Conservation (phyloP, 2,329 filamentous ascomycete genomes). For the Aureobasidium musti region DNA sequence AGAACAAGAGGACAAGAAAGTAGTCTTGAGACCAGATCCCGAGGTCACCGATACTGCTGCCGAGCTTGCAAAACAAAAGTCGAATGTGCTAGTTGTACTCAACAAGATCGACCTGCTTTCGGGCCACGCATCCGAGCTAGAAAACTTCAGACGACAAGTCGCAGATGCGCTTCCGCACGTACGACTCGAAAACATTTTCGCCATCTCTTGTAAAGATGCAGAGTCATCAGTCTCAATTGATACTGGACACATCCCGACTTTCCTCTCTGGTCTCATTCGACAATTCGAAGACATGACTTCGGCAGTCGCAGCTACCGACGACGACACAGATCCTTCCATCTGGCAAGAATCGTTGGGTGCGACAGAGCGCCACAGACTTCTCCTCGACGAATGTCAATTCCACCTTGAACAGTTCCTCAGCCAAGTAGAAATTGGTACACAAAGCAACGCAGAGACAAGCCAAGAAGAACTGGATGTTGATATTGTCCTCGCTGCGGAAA, state of each 20-base stretch:
- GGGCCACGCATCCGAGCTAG: conserved; percentile 9
- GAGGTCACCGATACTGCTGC: conserved; percentile 59
- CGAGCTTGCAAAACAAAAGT: conserved; percentile 52
- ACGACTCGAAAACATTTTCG: conserved; percentile 52
- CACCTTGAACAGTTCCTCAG: conserved; percentile 73
- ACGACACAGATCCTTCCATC: conserved; percentile 60
- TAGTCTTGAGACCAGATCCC: conserved; percentile 48
- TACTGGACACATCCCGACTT: conserved; percentile 61
- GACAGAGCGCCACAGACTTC: conserved; percentile 81
- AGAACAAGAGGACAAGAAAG: conserved; percentile 50
- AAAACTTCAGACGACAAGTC: conserved; percentile 36
- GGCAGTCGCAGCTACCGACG: conserved; percentile 41
- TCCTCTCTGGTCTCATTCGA: conserved; percentile 67
- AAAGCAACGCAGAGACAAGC: conserved; percentile 23
- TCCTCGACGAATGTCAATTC: conserved; percentile 70
- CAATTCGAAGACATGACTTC: conserved; percentile 72
- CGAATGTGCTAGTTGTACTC: conserved; percentile 59
- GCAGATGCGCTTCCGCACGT: conserved; percentile 49
- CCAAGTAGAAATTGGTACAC: conserved; percentile 49
- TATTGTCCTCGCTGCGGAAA: conserved; percentile 86
- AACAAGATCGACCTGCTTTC: conserved; percentile 60
- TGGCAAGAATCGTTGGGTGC: conserved; percentile 86
- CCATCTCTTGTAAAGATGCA: conserved; percentile 68
- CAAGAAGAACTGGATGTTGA: conserved; percentile 61
- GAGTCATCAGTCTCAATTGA: not conserved